A percentile compares a stretch with the other conserved stretches of the same genome.
Conservation (phyloP, 2,329 filamentous ascomycete species). For the Bipolaris victoriae region DNA sequence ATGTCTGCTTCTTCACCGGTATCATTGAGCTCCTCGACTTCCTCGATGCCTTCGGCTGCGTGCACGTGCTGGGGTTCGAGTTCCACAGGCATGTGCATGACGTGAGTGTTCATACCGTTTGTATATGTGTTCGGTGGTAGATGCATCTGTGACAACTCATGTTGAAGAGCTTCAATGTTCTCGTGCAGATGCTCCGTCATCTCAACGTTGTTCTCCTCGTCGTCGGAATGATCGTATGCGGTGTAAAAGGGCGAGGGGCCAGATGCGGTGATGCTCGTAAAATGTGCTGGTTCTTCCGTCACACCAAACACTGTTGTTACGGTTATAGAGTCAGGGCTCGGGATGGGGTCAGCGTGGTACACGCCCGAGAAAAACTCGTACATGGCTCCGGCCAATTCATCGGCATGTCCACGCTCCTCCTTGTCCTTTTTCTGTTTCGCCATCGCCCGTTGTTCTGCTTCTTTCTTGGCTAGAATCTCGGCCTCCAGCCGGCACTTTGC, state of each 20-base stretch:
- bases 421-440: slow-evolving; percentile 42
- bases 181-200: slow-evolving; percentile 27
- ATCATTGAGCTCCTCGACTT: slow-evolving; percentile 19
- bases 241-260: slow-evolving; percentile 24
- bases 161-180: slow-evolving; percentile 12
- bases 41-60: slow-evolving; percentile 6
- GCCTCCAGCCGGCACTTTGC: slow-evolving; percentile 47
- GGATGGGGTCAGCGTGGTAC: slow-evolving; percentile 29
- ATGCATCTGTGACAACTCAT: slow-evolving; percentile 10
- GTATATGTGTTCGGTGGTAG: not conserved
- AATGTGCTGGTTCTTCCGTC: slow-evolving; percentile 37
- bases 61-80: slow-evolving; percentile 17
- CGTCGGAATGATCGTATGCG: slow-evolving; percentile 19
- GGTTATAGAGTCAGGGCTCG: slow-evolving; percentile 44
- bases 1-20: slow-evolving; percentile 36
- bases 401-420: slow-evolving; percentile 42
- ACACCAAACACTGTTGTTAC: slow-evolving; percentile 46
- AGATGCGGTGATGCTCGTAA: slow-evolving; percentile 38
- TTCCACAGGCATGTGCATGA: slow-evolving; percentile 8
- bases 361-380: slow-evolving; percentile 43
- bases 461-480: slow-evolving; percentile 41
- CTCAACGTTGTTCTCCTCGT: slow-evolving; percentile 24
- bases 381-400: slow-evolving; percentile 45
- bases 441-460: slow-evolving; percentile 37
- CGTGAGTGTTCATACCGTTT: slow-evolving; percentile 2